Evolutionary conservation across 2,329 filamentous ascomycete species (phyloP).

Genomic region (Grosmannia serpens): DNA sequence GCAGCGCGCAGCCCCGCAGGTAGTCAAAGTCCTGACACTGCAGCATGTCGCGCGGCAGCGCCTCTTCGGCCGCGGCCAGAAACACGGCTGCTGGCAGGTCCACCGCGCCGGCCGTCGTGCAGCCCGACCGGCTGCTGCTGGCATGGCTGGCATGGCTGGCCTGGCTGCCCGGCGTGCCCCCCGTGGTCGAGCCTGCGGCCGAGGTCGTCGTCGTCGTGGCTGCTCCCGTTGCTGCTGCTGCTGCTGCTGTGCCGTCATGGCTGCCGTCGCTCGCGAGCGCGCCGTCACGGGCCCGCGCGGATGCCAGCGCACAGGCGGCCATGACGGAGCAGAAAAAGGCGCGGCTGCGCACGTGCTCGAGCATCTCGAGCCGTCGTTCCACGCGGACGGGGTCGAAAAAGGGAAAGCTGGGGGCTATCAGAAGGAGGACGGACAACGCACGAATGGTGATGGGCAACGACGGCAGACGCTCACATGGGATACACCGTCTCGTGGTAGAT

Average conservation of each 20-base stretch:
- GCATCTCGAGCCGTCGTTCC: constrained; percentile 11
- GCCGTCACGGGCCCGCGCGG: constrained; percentile 15
- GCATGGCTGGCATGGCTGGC: constrained; percentile 1
- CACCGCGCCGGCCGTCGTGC: background rate
- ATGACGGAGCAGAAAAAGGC: constrained; percentile 17
- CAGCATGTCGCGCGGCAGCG: constrained; percentile 13
- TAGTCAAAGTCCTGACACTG: constrained; percentile 15
- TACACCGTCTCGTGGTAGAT: constrained; percentile 15
- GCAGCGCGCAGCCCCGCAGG: constrained; percentile 14
- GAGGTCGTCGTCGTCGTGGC: background rate
- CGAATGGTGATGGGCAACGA: background rate
- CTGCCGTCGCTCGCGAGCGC: constrained; percentile 3
- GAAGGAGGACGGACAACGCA: background rate
- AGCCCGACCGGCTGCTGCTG: background rate
- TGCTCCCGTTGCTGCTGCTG: no score
- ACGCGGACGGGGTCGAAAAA: constrained; percentile 14
- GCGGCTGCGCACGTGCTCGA: constrained; percentile 15
- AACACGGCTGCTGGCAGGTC: constrained; percentile 14
- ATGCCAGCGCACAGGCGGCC: constrained; percentile 15
- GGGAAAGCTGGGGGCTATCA: constrained; percentile 12
- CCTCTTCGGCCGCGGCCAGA: constrained; percentile 15
- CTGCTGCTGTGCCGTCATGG: background rate
- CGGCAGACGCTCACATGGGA: constrained; percentile 9
- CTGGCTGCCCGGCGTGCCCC: background rate
- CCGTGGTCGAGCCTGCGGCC: background rate